These are phyloP conservation scores for Helianthus tuberosus DNA, from an alignment of 129 eudicot genomes.

Conservation along the genomic window DNA sequence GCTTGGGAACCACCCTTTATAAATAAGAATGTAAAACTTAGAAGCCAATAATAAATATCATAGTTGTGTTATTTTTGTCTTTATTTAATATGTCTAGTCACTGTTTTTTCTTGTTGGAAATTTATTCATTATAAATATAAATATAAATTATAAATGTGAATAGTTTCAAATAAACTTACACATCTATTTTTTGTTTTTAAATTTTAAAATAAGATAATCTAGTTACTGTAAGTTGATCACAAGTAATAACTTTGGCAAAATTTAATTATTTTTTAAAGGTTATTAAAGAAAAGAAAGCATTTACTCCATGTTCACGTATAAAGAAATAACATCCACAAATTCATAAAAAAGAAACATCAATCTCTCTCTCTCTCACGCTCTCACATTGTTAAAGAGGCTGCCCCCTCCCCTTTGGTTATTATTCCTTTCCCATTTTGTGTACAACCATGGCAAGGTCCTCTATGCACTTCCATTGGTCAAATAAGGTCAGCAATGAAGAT, in stretches of 20 bases:
- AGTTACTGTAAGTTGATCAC: neutral
- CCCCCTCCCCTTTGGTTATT: slow-evolving; percentile 34
- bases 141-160: neutral
- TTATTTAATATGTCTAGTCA: neutral
- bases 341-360: slow-evolving; percentile 27
- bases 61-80: neutral
- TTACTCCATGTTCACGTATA: slow-evolving; percentile 33
- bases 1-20: too few relatives aligned
- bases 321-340: slow-evolving; percentile 35
- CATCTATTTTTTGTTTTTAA: neutral
- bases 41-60: neutral
- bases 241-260: neutral
- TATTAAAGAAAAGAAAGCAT: slow-evolving; percentile 8
- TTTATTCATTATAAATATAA: neutral
- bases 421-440: slow-evolving; percentile 34
- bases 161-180: neutral
- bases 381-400: slow-evolving; percentile 39
- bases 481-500: slow-evolving; percentile 67
- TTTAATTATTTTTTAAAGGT: neutral
- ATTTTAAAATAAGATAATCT: neutral
- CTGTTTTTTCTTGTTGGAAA: neutral
- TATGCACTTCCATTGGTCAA: slow-evolving; percentile 74
- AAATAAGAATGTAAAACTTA: neutral
- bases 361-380: slow-evolving; percentile 34
- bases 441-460: slow-evolving; percentile 57